Evolutionary conservation across 2,329 filamentous ascomycete species (phyloP), one percentile per base, ranked within the genome.

Genomic region (Lachnellula hyalina): DNA sequence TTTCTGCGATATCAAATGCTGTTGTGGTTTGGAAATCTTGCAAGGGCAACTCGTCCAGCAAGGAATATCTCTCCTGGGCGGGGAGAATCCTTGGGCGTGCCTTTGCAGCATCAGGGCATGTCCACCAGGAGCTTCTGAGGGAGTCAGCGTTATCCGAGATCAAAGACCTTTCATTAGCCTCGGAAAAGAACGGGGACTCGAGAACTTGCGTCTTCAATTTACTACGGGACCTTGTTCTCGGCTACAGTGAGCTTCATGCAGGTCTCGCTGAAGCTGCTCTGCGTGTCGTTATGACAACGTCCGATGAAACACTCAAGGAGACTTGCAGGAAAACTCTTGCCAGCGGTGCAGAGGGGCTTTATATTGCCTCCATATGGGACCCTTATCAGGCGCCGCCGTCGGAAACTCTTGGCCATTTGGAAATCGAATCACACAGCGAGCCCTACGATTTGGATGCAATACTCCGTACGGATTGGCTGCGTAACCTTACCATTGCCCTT

Each of bases 71-170:
- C 0, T 75, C 89, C 1, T 99, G 95, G 95, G 88, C 89, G 45
- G 92, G 89, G 3, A 82, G 86, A 59, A 87, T 92, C 2, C 77
- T 97, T 45, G 94, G 95, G 7, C 83, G 90, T 67, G 86, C 90
- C 0, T 97, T 92, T 71, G 85, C 87, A 40, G 81, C 88, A 15
- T 89, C 84, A 28, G 91, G 91, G 1, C 77, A 83, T 52, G 78
- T 90, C 5, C 81, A 84, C 15, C 69, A 75, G 36, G 81, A 81
- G 48, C 74, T 88, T 46, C 69, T 86, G 1, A 75, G 77, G 25
- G 85, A 89, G 66, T 84, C 83, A 1, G 74, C 74, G 15, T 70
- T 87, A 5, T 70, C 73, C 14, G 72, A 76, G 61, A 47, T 75
- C 67, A 62, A 77, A 54, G 72, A 76, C 36, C 52, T 66, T 28